Conservation (phyloP, 441 rosid species). For the Croton laevigatus region DNA sequence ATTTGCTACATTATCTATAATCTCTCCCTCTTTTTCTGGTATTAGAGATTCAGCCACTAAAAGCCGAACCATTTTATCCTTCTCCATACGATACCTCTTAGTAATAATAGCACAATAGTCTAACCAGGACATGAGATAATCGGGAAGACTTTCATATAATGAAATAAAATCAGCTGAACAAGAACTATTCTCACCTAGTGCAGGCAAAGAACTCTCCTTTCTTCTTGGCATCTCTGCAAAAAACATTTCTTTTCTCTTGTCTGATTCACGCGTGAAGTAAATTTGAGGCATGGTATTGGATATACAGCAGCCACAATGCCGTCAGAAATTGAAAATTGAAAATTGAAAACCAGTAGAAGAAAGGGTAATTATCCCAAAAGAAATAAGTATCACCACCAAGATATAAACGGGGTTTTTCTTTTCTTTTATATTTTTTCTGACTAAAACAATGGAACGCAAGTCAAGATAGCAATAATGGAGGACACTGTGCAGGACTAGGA, state of each 20-base stretch:
- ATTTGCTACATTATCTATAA: conserved; percentile 16
- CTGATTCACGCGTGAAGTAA: conserved; percentile 12
- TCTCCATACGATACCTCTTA: background rate
- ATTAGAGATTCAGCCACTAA: conserved; percentile 17
- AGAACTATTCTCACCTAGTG: background rate
- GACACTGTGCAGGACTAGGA: no score
- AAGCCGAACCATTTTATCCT: conserved; percentile 11
- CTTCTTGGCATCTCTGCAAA: background rate
- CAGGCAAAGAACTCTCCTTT: background rate
- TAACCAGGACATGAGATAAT: conserved; percentile 3
- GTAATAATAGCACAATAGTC: conserved; percentile 3
- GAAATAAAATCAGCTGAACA: background rate
- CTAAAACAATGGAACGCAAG: no score
- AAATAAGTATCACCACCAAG: no score
- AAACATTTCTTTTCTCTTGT: background rate
- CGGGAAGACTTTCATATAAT: background rate
- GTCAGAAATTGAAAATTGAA: no score
- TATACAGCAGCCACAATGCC: no score
- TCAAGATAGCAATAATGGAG: no score
- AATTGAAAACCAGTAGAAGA: no score
- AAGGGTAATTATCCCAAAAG: no score
- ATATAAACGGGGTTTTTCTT: no score
- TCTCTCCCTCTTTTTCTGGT: conserved; percentile 8
- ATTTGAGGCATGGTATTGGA: no score
- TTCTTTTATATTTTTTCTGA: no score